Conservation (phyloP, 768 basidiomycete genomes). For the Piloderma croceum region DNA sequence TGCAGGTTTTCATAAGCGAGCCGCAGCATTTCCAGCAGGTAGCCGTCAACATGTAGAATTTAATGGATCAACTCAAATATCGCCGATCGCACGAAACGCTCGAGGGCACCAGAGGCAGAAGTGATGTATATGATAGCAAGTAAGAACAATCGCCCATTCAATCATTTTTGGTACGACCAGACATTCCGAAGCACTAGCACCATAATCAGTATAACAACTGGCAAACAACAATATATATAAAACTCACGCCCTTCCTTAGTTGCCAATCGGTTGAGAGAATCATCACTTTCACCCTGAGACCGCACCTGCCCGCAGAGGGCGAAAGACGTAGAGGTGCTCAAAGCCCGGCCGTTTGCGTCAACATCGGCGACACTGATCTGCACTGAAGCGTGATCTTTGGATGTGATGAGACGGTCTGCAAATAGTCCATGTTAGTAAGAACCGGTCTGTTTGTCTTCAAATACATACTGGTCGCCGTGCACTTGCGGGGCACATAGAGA, state of each 20-base stretch:
- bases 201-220: constrained; percentile 3
- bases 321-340: constrained; percentile 80
- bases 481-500: constrained; percentile 99
- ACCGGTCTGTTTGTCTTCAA: not conserved
- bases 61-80: too few relatives aligned
- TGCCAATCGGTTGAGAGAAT: constrained; percentile 92
- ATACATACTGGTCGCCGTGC: constrained; percentile 89
- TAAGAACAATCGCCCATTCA: too few relatives aligned
- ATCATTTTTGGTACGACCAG: constrained; percentile 93
- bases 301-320: constrained; percentile 93
- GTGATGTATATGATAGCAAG: too few relatives aligned
- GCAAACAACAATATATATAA: constrained; percentile 1
- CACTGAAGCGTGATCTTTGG: constrained; percentile 98
- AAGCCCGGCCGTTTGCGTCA: constrained; percentile 79
- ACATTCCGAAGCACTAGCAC: constrained; percentile 86
- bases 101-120: too few relatives aligned
- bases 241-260: constrained; percentile 91
- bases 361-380: constrained; percentile 95
- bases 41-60: too few relatives aligned
- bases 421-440: constrained; percentile 7
- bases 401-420: constrained; percentile 93
- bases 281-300: constrained; percentile 93
- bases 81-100: too few relatives aligned
- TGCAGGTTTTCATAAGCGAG: too few relatives aligned
- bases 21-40: too few relatives aligned